Evolutionary conservation across 257 asterid genomes (phyloP).

Genomic region (Capsicum chinense): DNA sequence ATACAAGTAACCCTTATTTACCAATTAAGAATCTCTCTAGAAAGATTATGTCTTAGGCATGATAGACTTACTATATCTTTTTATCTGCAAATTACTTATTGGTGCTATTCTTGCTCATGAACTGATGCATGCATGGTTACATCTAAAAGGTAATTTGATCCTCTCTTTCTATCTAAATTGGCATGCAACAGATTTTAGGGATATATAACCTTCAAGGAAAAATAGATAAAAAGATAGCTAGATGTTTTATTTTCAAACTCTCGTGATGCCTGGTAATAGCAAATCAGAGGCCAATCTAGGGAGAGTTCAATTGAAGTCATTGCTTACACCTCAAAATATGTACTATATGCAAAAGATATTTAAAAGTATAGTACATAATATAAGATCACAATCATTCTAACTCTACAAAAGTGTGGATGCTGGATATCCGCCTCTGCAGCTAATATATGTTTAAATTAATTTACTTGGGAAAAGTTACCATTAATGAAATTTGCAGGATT

Average conservation of each 20-base stretch:
- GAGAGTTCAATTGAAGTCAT: background rate
- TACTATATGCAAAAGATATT: background rate
- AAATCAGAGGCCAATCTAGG: constrained; percentile 1
- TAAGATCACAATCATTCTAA: background rate
- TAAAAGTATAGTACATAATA: background rate
- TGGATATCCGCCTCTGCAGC: background rate
- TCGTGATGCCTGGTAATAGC: constrained; percentile 7
- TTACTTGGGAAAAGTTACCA: constrained; percentile 27
- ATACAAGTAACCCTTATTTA: background rate
- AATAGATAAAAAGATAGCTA: background rate
- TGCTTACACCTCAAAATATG: background rate
- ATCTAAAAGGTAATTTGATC: too few relatives aligned
- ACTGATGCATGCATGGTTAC: too few relatives aligned
- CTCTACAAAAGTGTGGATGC: background rate
- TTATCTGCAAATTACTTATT: too few relatives aligned
- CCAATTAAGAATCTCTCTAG: background rate
- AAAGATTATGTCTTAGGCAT: background rate
- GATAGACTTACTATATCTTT: too few relatives aligned
- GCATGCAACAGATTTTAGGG: background rate
- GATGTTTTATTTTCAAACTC: background rate
- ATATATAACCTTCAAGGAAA: background rate
- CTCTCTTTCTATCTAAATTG: background rate
- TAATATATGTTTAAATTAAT: background rate
- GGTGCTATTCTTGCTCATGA: too few relatives aligned
- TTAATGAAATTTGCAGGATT: background rate